Evolutionary conservation across 2,329 filamentous ascomycete genomes (phyloP).

Genomic region (Colletotrichum ledebouriae): DNA sequence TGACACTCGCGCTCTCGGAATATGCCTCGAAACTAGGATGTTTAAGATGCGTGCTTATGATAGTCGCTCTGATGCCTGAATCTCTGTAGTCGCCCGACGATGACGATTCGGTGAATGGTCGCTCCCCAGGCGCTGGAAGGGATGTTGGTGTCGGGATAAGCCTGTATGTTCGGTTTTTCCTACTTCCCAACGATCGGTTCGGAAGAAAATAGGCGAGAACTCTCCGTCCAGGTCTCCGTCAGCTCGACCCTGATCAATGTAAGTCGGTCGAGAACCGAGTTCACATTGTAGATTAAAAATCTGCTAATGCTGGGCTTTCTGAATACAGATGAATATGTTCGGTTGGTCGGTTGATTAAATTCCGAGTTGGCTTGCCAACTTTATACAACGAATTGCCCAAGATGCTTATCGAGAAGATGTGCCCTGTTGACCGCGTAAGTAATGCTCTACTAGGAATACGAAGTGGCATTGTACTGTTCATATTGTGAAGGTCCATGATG

Average conservation of each 20-base stretch:
- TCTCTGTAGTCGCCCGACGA: slow-evolving; percentile 71
- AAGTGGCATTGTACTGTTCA: slow-evolving; percentile 50
- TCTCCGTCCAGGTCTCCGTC: slow-evolving; percentile 77
- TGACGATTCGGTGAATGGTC: slow-evolving; percentile 70
- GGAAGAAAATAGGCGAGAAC: slow-evolving; percentile 83
- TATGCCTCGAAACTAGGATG: slow-evolving; percentile 60
- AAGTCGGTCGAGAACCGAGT: slow-evolving; percentile 67
- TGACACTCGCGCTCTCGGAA: no score
- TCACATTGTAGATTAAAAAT: slow-evolving; percentile 61
- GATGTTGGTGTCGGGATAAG: slow-evolving; percentile 77
- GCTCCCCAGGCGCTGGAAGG: slow-evolving; percentile 81
- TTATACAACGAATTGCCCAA: slow-evolving; percentile 69
- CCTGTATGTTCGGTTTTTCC: slow-evolving; percentile 76
- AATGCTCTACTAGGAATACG: slow-evolving; percentile 68
- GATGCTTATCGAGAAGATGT: slow-evolving; percentile 26
- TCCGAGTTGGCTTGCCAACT: slow-evolving; percentile 67
- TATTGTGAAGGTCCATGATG: neutral
- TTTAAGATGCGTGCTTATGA: slow-evolving; percentile 79
- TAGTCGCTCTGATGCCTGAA: slow-evolving; percentile 64
- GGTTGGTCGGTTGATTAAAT: slow-evolving; percentile 65
- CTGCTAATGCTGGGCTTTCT: slow-evolving; percentile 75
- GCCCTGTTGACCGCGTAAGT: slow-evolving; percentile 39
- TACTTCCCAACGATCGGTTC: slow-evolving; percentile 66
- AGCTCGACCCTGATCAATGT: slow-evolving; percentile 66
- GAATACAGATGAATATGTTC: slow-evolving; percentile 72